A percentile compares a stretch with the other conserved stretches of the same genome.
phyloP scores from a whole-genome alignment of 306 rosid genomes.

The Trichosanthes cucumerina region DNA sequence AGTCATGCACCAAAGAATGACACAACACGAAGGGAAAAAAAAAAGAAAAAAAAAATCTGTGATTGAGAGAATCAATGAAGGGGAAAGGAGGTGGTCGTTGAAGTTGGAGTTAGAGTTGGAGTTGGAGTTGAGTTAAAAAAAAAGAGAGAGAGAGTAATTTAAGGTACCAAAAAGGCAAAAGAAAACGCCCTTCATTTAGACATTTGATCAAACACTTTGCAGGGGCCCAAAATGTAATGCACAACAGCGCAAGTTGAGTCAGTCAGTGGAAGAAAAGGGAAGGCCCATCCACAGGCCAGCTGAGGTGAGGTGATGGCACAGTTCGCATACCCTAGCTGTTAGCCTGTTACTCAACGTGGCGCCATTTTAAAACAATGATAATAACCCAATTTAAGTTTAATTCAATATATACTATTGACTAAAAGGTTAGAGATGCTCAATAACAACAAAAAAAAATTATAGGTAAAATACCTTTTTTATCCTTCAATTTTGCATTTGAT shows the following conservation, averaged over 20 bases:
- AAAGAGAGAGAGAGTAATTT: neutral
- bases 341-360: neutral
- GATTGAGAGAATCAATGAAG: neutral
- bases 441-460: too few relatives aligned
- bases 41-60: too few relatives aligned
- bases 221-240: conserved; percentile 6
- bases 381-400: too few relatives aligned
- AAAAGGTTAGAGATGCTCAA: too few relatives aligned
- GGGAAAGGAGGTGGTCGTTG: neutral
- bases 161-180: neutral
- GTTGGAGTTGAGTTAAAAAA: neutral
- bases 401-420: too few relatives aligned
- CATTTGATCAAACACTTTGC: neutral
- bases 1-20: neutral
- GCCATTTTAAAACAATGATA: too few relatives aligned
- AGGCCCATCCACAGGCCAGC: neutral
- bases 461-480: too few relatives aligned
- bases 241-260: conserved; percentile 1
- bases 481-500: too few relatives aligned
- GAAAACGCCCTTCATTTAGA: neutral
- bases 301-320: conserved; percentile 8
- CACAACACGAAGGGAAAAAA: neutral
- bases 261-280: neutral
- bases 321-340: neutral
- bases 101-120: too few relatives aligned